A percentile compares a stretch with the other conserved stretches of the same genome.
Conservation (phyloP, 2,329 filamentous ascomycete species). For the Pestalotiopsis sp. region DNA sequence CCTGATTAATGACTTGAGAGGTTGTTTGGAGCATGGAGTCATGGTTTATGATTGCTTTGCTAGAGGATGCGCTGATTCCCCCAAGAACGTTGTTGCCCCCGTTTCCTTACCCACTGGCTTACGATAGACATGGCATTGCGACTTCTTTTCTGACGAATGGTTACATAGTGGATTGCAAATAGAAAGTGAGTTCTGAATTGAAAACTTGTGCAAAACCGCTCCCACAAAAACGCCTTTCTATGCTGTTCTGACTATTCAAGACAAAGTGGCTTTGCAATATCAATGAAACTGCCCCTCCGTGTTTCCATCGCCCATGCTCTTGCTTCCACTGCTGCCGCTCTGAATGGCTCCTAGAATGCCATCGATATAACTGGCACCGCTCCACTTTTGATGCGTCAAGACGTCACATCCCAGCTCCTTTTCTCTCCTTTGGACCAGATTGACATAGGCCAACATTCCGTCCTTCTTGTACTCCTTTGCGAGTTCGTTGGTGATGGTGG, state of each 20-base stretch:
- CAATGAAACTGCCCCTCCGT: conserved; percentile 72
- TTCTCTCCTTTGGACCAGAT: conserved; percentile 84
- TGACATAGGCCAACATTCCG: conserved; percentile 97
- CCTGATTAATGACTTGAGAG: neutral
- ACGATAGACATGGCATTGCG: conserved; percentile 8
- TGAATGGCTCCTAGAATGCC: conserved; percentile 89
- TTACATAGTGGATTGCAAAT: neutral
- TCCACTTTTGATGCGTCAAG: conserved; percentile 93
- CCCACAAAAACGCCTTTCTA: conserved; percentile 12
- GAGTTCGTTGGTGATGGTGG: conserved; percentile 71
- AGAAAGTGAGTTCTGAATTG: neutral
- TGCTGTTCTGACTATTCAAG: neutral
- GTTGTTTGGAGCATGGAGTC: conserved; percentile 6
- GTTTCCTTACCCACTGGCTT: neutral
- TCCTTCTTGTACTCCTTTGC: conserved; percentile 82
- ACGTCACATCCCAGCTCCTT: conserved; percentile 91
- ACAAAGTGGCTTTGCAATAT: neutral
- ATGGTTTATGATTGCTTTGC: neutral
- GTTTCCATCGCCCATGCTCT: conserved; percentile 94
- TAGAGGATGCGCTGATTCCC: conserved; percentile 5
- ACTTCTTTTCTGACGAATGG: neutral
- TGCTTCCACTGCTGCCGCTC: conserved; percentile 85
- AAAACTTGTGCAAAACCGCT: neutral
- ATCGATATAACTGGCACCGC: conserved; percentile 73
- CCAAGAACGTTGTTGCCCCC: neutral